Evolutionary conservation across 768 basidiomycete species (phyloP), one percentile per base, ranked within the genome.

Genomic region (Hebeloma cylindrosporum): DNA sequence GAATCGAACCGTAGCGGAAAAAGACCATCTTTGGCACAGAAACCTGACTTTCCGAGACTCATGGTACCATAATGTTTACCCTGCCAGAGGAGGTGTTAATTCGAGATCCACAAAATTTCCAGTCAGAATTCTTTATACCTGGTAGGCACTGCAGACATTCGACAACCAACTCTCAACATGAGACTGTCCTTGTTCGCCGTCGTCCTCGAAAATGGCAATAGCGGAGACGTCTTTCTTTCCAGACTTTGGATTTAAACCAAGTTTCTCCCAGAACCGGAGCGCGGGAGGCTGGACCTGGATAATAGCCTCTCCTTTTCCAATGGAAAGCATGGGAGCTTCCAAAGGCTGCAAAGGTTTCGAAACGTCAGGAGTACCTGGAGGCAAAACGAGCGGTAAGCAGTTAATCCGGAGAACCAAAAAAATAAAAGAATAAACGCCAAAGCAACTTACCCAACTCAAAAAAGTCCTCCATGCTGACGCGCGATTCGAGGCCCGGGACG

Each of bases 191-290:
- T 73, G 72, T 16, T 71, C 69, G 2, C 72, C 74, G 7, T 72
- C 71, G 16, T 80, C 78, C 53, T 92, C 87, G 42, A 80, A 85
- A 35, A 92, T 65, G 1, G 83, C 78, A 60, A 82, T 88, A 1
- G 77, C 78, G 1, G 71, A 74, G 3, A 87, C 71, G 52, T 92
- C 73, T 64, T 93, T 92, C 45, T 66, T 69, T 5, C 92, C 91
- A 26, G 75, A 75, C 35, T 76, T 73, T 0, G 91, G 91, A 11
- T 73, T 71, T 32, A 93, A 59, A 0, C 87, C 88, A 9, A 92
- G 72, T 60, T 90, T 93, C 53, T 88, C 84, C 90, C 91, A 93
- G 61, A 92, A 93, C 2, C 83, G 74, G 17, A 93, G 58, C 0
- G 88, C 84, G 3, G 87, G 64, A 2, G 88, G 83, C 10, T 79